phyloP scores from a whole-genome alignment of 2,329 filamentous ascomycete species.

The Ophiocordyceps australis region DNA sequence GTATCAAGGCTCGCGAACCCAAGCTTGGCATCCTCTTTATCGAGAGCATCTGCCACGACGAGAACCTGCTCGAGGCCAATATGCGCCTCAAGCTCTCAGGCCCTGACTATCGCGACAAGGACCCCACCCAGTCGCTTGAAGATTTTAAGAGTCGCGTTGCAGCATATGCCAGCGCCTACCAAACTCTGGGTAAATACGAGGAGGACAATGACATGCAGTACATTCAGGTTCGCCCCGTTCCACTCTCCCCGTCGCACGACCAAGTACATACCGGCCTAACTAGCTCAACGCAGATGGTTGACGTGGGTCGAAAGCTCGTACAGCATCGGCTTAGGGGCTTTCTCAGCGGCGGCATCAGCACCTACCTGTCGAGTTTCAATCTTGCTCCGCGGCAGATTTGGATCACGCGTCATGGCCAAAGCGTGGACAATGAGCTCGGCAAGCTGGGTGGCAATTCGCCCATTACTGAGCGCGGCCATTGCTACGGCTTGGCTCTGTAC shows the following conservation, averaged over 20 bases:
- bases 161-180: slow-evolving; percentile 88
- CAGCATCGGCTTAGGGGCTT: slow-evolving; percentile 85
- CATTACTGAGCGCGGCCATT: slow-evolving; percentile 61
- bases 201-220: slow-evolving; percentile 85
- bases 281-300: slow-evolving; percentile 51
- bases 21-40: slow-evolving; percentile 86
- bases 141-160: slow-evolving; percentile 89
- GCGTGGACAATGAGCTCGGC: slow-evolving; percentile 67
- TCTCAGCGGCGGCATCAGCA: slow-evolving; percentile 78
- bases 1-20: slow-evolving; percentile 66
- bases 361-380: slow-evolving; percentile 94
- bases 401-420: slow-evolving; percentile 93
- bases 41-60: slow-evolving; percentile 81
- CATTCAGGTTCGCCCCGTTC: slow-evolving; percentile 41
- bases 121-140: slow-evolving; percentile 63
- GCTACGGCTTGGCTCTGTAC: slow-evolving; percentile 64
- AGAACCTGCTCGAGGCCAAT: slow-evolving; percentile 75
- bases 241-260: too few relatives aligned
- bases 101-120: slow-evolving; percentile 89
- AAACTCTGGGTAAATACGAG: slow-evolving; percentile 78
- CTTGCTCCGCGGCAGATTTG: slow-evolving; percentile 90
- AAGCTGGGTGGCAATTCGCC: slow-evolving; percentile 85
- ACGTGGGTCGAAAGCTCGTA: slow-evolving; percentile 87
- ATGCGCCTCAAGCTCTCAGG: slow-evolving; percentile 94
- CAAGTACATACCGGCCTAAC: slow-evolving; percentile 7